Evolutionary conservation across 129 eudicot species (phyloP).

Genomic region (Smallanthus sonchifolius): DNA sequence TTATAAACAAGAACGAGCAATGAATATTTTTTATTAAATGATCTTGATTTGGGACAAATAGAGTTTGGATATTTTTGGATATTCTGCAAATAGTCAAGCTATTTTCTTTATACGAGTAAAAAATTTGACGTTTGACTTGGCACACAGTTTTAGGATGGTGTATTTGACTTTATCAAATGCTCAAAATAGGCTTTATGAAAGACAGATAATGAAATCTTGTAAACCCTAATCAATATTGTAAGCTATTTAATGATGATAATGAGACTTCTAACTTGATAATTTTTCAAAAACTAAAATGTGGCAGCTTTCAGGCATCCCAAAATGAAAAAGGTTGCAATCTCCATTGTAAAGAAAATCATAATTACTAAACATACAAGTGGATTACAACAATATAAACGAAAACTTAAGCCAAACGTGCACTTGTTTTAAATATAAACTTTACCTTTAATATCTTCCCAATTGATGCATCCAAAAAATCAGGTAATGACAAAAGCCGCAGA

Average conservation of each 20-base stretch:
- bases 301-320: background rate
- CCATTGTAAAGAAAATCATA: background rate
- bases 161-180: background rate
- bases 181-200: background rate
- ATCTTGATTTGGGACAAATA: too few species aligned
- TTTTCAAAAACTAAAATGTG: background rate
- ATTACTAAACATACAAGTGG: background rate
- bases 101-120: too few species aligned
- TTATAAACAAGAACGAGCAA: background rate
- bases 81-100: background rate
- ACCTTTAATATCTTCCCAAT: slow-evolving; percentile 96
- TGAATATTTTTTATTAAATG: background rate
- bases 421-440: background rate
- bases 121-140: background rate
- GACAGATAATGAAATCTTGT: background rate
- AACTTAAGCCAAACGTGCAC: background rate
- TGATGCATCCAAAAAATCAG: slow-evolving; percentile 93
- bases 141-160: background rate
- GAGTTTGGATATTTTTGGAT: too few species aligned
- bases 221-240: background rate
- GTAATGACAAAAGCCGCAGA: slow-evolving; percentile 84
- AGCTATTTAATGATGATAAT: background rate
- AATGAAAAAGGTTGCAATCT: background rate
- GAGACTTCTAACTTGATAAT: background rate
- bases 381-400: background rate